phyloP scores from a whole-genome alignment of 129 eudicot genomes.

The Erigeron canadensis region DNA sequence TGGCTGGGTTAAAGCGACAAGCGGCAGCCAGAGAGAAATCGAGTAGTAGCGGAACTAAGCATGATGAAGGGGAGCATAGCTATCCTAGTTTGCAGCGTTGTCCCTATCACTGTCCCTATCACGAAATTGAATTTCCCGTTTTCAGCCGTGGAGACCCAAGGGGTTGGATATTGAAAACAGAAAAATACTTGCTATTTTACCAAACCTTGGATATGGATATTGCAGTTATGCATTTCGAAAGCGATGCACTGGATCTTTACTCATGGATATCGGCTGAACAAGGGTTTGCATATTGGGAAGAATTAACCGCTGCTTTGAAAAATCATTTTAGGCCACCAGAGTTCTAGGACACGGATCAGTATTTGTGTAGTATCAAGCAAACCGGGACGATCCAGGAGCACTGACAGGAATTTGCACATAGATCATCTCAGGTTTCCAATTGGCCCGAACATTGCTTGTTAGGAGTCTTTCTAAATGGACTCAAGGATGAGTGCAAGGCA shows the following conservation, averaged over 20 bases:
- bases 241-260: no score
- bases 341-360: neutral
- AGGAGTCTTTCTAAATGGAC: neutral
- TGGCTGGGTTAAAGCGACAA: neutral
- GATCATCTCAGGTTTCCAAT: neutral
- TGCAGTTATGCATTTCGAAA: no score
- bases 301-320: neutral
- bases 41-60: neutral
- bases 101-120: no score
- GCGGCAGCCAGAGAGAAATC: neutral
- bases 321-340: neutral
- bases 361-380: neutral
- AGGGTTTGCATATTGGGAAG: neutral
- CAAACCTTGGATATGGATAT: neutral
- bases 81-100: neutral
- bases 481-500: no score
- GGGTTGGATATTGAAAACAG: constrained; percentile 1
- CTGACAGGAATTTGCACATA: neutral
- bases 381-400: neutral
- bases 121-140: neutral
- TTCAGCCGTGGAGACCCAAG: constrained; percentile 2
- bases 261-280: no score
- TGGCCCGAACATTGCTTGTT: neutral
- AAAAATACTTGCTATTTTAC: neutral
- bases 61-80: neutral